Conservation (phyloP, 2,329 filamentous ascomycete species). For the Plenodomus lindquistii region DNA sequence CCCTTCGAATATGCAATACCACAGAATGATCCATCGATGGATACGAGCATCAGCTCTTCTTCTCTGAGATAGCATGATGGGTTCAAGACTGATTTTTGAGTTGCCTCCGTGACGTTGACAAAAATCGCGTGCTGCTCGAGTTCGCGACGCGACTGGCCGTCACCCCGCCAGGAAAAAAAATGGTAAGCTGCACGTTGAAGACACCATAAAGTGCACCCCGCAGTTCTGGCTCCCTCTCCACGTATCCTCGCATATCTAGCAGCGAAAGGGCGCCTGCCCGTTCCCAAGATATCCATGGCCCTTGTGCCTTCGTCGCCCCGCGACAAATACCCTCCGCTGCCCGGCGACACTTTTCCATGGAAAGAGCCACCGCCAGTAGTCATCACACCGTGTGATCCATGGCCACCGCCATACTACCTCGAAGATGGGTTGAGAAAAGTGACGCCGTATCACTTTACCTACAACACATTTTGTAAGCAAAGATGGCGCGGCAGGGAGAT, state of each 20-base stretch:
- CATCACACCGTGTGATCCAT: conserved; percentile 56
- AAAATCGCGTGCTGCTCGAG: background rate
- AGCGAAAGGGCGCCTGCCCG: conserved; percentile 49
- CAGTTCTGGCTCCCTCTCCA: conserved; percentile 54
- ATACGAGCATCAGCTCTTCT: too few relatives aligned
- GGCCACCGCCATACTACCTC: conserved; percentile 76
- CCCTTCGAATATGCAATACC: background rate
- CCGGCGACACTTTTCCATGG: conserved; percentile 44
- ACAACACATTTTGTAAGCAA: conserved; percentile 93
- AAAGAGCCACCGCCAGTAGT: conserved; percentile 54
- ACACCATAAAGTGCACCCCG: conserved; percentile 10
- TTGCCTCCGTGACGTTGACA: background rate
- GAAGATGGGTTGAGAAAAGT: conserved; percentile 83
- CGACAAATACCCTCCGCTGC: conserved; percentile 34
- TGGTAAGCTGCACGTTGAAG: background rate
- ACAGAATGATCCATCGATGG: background rate
- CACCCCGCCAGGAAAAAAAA: background rate
- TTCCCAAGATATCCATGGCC: conserved; percentile 45
- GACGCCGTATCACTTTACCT: conserved; percentile 86
- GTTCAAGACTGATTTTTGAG: too few relatives aligned
- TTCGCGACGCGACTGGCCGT: background rate
- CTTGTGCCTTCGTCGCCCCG: conserved; percentile 41
- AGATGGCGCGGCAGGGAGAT: conserved; percentile 83
- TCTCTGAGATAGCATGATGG: too few relatives aligned
- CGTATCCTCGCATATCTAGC: conserved; percentile 57